These are phyloP conservation scores for Entomortierella parvispora DNA, from an alignment of 192 early-diverging fungal species.

Conservation along the genomic window DNA sequence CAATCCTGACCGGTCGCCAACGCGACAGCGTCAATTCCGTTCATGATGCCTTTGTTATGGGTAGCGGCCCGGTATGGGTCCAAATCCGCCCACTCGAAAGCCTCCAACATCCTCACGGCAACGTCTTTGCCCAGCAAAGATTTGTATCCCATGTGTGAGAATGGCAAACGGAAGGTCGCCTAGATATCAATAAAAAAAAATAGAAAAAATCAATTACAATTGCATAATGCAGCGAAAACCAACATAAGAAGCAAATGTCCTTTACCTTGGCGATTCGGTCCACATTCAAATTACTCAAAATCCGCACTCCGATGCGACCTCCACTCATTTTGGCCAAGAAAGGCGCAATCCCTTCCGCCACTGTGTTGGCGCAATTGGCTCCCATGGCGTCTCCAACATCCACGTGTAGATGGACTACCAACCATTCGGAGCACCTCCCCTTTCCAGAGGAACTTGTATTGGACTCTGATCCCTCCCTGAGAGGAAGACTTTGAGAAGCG, in stretches of 20 bases:
- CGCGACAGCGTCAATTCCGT: conserved; percentile 82
- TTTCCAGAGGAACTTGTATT: conserved; percentile 2
- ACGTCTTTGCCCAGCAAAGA: conserved; percentile 68
- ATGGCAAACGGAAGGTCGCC: conserved; percentile 70
- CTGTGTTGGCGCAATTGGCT: conserved; percentile 76
- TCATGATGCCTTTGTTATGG: conserved; percentile 87
- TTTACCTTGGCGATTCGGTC: conserved; percentile 70
- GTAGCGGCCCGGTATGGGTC: conserved; percentile 80
- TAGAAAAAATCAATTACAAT: background rate
- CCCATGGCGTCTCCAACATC: conserved; percentile 88
- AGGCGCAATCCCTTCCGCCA: conserved; percentile 77
- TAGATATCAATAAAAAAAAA: background rate
- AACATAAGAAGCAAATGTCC: background rate
- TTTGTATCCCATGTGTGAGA: conserved; percentile 72
- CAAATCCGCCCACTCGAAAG: conserved; percentile 73
- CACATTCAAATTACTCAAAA: conserved; percentile 74
- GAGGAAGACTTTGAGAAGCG: conserved; percentile 12
- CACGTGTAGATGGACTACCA: conserved; percentile 80
- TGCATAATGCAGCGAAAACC: background rate
- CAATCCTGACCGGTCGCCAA: conserved; percentile 83
- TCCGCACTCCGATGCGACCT: conserved; percentile 70
- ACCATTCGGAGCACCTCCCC: conserved; percentile 57
- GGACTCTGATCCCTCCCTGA: background rate
- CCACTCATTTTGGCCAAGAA: conserved; percentile 61
- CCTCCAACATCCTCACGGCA: conserved; percentile 72